These are phyloP conservation scores for Saccharomycopsis guyanensis DNA, from an alignment of 805 yeast genomes.

Conservation along the genomic window DNA sequence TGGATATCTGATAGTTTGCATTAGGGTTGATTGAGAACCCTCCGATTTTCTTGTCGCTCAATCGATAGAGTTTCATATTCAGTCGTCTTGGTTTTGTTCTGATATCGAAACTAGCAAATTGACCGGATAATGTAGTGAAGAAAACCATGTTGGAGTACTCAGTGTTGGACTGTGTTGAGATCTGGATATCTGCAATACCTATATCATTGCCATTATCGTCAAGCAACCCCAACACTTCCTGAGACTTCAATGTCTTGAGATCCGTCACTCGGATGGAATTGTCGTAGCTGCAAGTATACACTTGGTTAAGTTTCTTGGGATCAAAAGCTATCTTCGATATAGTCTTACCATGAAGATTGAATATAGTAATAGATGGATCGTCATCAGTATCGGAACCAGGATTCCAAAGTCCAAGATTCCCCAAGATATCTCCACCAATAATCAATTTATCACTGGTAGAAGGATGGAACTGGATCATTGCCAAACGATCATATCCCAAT, in stretches of 20 bases:
- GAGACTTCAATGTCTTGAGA: conserved; percentile 48
- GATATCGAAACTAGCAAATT: conserved; percentile 65
- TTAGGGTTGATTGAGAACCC: conserved; percentile 76
- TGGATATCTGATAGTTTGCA: conserved; percentile 57
- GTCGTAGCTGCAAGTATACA: conserved; percentile 76
- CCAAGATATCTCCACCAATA: conserved; percentile 85
- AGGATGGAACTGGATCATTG: conserved; percentile 74
- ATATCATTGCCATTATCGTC: conserved; percentile 45
- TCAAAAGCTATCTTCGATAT: conserved; percentile 58
- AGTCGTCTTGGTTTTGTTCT: conserved; percentile 38
- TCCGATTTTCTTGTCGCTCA: conserved; percentile 90
- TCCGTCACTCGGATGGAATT: conserved; percentile 77
- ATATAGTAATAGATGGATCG: conserved; percentile 47
- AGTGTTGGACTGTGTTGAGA: conserved; percentile 5
- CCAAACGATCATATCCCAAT: conserved; percentile 61
- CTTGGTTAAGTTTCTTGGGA: conserved; percentile 40
- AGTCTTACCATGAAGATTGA: conserved; percentile 71
- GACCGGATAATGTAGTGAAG: conserved; percentile 74
- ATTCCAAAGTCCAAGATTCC: conserved; percentile 85
- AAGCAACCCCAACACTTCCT: conserved; percentile 51
- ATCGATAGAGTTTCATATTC: conserved; percentile 37
- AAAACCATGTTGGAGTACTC: conserved; percentile 50
- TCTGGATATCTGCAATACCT: conserved; percentile 66
- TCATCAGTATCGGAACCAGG: conserved; percentile 33
- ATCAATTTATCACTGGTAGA: conserved; percentile 50